Percentiles rank a stretch among this genome's conserved stretches.
Evolutionary conservation across 805 yeast genomes (phyloP).

Genomic region (Spathaspora gorwiae): DNA sequence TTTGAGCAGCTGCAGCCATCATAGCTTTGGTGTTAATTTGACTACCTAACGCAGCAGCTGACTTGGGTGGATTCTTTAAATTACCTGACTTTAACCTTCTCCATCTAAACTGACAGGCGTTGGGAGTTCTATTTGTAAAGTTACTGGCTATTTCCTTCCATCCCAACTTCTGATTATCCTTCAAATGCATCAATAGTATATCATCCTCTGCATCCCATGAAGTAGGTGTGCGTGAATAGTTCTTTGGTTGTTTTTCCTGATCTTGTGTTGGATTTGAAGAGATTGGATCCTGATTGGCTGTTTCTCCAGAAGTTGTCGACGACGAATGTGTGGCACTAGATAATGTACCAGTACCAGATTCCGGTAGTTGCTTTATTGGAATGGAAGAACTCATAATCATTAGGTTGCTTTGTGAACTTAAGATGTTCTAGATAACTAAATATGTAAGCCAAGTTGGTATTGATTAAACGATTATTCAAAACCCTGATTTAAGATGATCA

Average conservation of each 20-base stretch:
- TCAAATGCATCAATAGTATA: constrained; percentile 40
- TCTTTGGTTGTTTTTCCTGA: constrained; percentile 11
- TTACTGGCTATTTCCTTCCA: constrained; percentile 45
- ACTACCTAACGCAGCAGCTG: constrained; percentile 23
- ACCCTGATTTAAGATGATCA: neutral
- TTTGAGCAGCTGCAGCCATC: constrained; percentile 2
- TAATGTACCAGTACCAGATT: neutral
- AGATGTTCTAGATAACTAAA: too few species aligned
- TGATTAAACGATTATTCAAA: too few species aligned
- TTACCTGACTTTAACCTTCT: constrained; percentile 42
- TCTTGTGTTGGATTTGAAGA: neutral
- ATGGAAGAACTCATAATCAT: neutral
- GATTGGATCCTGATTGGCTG: neutral
- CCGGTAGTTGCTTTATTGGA: neutral
- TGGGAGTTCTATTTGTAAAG: constrained; percentile 42
- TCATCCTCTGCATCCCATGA: constrained; percentile 48
- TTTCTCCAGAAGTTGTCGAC: neutral
- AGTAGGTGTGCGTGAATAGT: constrained; percentile 38
- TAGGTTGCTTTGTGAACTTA: neutral
- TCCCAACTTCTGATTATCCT: constrained; percentile 43
- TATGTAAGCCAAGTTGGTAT: too few species aligned
- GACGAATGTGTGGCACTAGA: neutral
- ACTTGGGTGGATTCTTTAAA: constrained; percentile 40
- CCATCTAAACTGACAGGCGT: constrained; percentile 47
- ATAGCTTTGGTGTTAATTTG: constrained; percentile 8